Percentiles rank a stretch among this genome's conserved stretches.
phyloP scores from a whole-genome alignment of 1,284 basidiomycete genomes.

The Rhodotorula sp. region DNA sequence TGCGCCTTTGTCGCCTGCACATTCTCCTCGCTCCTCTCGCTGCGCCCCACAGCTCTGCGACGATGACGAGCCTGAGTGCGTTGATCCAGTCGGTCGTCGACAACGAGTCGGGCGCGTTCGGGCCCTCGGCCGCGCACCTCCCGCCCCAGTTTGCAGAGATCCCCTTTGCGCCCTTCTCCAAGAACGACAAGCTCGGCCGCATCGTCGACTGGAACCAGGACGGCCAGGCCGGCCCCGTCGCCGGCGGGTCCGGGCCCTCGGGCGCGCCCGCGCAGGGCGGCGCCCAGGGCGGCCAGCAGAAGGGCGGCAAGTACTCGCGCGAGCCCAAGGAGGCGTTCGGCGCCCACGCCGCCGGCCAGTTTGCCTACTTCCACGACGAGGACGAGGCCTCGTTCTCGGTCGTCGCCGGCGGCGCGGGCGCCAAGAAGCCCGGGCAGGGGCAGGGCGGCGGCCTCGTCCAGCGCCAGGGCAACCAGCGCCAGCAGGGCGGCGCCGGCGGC shows the following conservation, averaged over 20 bases:
- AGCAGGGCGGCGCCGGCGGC: slow-evolving; percentile 54
- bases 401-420: slow-evolving; percentile 68
- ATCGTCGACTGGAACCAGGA: slow-evolving; percentile 87
- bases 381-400: slow-evolving; percentile 97
- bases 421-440: slow-evolving; percentile 32
- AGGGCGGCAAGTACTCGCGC: slow-evolving; percentile 49
- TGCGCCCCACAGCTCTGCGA: neutral
- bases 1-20: neutral
- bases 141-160: slow-evolving; percentile 56
- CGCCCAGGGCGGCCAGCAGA: slow-evolving; percentile 52
- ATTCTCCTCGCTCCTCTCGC: neutral
- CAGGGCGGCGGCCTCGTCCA: slow-evolving; percentile 35
- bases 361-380: slow-evolving; percentile 96
- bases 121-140: slow-evolving; percentile 42
- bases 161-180: slow-evolving; percentile 95
- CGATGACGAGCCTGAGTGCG: slow-evolving; percentile 25
- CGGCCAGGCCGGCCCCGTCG: slow-evolving; percentile 52
- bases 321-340: slow-evolving; percentile 54
- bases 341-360: slow-evolving; percentile 62
- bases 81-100: slow-evolving; percentile 39
- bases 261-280: neutral
- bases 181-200: slow-evolving; percentile 95
- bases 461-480: slow-evolving; percentile 5
- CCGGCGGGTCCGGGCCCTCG: slow-evolving; percentile 42
- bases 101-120: slow-evolving; percentile 40